Conservation (phyloP, 2,329 filamentous ascomycete species). For the Didymellaceae sp. region DNA sequence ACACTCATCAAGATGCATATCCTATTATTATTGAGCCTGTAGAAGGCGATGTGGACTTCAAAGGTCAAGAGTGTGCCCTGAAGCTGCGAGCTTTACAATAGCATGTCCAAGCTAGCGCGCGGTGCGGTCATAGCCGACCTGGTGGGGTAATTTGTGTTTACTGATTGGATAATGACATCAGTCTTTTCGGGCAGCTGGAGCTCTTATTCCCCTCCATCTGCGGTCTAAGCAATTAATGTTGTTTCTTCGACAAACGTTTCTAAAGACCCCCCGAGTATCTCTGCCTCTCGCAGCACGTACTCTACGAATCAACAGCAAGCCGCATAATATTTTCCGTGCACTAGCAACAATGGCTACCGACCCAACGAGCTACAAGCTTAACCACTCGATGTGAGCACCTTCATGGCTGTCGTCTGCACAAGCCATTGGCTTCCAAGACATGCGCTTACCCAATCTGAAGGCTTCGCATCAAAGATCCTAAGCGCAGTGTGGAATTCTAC, state of each 20-base stretch:
- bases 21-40: no score
- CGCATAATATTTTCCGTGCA: slow-evolving; percentile 25
- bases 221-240: slow-evolving; percentile 32
- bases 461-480: slow-evolving; percentile 90
- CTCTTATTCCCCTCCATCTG: slow-evolving; percentile 13
- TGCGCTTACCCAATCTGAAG: slow-evolving; percentile 17
- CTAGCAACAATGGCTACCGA: slow-evolving; percentile 63
- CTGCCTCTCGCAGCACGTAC: slow-evolving; percentile 14
- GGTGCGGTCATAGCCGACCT: slow-evolving; percentile 20
- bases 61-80: no score
- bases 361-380: slow-evolving; percentile 68
- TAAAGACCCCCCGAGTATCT: slow-evolving; percentile 13
- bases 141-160: slow-evolving; percentile 26
- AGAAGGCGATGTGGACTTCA: background rate
- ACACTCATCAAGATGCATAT: no score
- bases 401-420: slow-evolving; percentile 11
- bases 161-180: slow-evolving; percentile 25
- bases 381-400: slow-evolving; percentile 60
- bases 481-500: slow-evolving; percentile 86
- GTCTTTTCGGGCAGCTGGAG: slow-evolving; percentile 45
- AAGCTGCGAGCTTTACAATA: no score
- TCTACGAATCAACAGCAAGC: slow-evolving; percentile 15
- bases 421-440: slow-evolving; percentile 9
- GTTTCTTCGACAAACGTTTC: slow-evolving; percentile 24
- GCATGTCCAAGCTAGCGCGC: slow-evolving; percentile 13